Base-by-base conservation (phyloP, 495 filamentous ascomycete species). In the Clohesyomyces aquaticus region DNA sequence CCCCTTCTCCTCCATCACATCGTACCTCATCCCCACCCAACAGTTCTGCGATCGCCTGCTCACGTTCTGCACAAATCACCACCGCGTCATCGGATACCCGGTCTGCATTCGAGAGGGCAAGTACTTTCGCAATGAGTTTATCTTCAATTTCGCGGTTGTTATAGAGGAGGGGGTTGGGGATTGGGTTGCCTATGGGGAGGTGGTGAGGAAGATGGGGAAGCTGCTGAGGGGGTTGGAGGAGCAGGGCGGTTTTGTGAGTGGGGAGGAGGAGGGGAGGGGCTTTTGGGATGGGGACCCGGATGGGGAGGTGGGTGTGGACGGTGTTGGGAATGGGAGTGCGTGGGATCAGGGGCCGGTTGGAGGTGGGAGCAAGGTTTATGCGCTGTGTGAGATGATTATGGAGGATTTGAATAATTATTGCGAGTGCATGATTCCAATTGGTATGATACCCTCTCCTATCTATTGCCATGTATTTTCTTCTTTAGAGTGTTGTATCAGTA, bases 351-450 rank as follows among this genome's bases (percentile, higher is more conserved):
- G 56, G 61, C 78, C 75, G 64, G 57, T 32, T 76, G 77, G 28
- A 79, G 80, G 6, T 54, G 83, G 69, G 69, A 87, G 77, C 68
- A 91, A 75, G 82, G 79, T 98, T 68, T 86, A 91, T 73, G 88
- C 86, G 41, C 76, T 98, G 28, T 86, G 96, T 66, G 91, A 97
- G 77, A 91, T 91, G 64, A 81, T 98, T 57, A 88, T 96, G 78
- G 90, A 96, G 77, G 93, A 98, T 69, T 75, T 98, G 56, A 98
- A 98, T 72, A 96, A 95, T 71, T 98, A 98, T 67, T 91, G 88
- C 69, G 94, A 98, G 78, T 96, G 91, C 83, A 93, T 97, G 93
- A 94, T 96, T 67, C 91, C 93, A 1, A 91, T 96, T 69, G 88
- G 88, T 91, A 76, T 29, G 81, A n/a, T 78, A 8, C 27, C 45